These are phyloP conservation scores for Blastobotrys muscicola DNA, from an alignment of 805 yeast species.

Conservation along the genomic window DNA sequence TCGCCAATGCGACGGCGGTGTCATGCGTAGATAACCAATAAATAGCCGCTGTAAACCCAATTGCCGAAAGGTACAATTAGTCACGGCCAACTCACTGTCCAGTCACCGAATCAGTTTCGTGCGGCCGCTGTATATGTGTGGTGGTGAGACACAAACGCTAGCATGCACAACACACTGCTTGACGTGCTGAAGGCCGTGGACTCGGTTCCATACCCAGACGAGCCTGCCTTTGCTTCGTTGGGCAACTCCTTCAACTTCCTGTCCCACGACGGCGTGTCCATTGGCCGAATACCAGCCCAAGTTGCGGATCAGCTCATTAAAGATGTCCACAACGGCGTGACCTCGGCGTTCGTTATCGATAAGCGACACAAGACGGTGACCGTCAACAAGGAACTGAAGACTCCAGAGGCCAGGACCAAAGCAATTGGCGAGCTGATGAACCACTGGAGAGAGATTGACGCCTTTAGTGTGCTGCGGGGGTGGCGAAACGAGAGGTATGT, in stretches of 20 bases:
- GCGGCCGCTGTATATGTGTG: neutral
- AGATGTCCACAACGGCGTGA: constrained; percentile 3
- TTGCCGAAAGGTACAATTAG: too few species aligned
- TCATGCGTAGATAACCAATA: too few species aligned
- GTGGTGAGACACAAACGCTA: neutral
- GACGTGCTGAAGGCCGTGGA: constrained; percentile 10
- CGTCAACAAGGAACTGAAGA: constrained; percentile 26
- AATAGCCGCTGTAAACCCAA: too few species aligned
- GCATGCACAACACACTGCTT: neutral
- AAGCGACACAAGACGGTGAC: constrained; percentile 19
- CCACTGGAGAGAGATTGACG: constrained; percentile 15
- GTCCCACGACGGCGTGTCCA: constrained; percentile 19
- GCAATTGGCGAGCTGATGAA: constrained; percentile 23
- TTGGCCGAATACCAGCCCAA: constrained; percentile 21
- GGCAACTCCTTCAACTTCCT: constrained; percentile 15
- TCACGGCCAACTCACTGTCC: too few species aligned
- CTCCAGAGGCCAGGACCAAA: constrained; percentile 34
- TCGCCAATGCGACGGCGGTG: too few species aligned
- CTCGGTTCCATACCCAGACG: constrained; percentile 9
- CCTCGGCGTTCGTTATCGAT: constrained; percentile 20
- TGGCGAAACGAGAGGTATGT: constrained; percentile 87
- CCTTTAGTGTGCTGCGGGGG: constrained; percentile 26
- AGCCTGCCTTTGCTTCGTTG: neutral
- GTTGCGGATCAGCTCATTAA: constrained; percentile 16
- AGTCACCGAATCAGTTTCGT: neutral